Percentiles rank a stretch among this genome's conserved stretches.
phyloP scores from a whole-genome alignment of 192 early-diverging fungal genomes.

The Chytriomyces hyalinus region DNA sequence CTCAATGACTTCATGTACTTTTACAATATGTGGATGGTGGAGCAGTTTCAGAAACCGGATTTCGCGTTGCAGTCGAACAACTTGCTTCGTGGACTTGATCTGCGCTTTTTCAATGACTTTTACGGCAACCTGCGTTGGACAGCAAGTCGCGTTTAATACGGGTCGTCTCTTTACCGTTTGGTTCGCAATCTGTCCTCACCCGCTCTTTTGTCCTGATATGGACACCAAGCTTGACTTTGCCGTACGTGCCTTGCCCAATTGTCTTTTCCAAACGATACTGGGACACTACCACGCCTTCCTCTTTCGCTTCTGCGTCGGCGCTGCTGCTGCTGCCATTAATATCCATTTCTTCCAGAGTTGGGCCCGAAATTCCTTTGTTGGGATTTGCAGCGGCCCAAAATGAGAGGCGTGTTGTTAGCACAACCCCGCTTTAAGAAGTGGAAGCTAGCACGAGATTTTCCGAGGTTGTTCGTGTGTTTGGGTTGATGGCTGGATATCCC shows the following conservation, averaged over 20 bases:
- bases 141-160: too few species aligned
- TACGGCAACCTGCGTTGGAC: conserved; percentile 42
- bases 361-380: too few species aligned
- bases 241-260: conserved; percentile 64
- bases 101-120: conserved; percentile 54
- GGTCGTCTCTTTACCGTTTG: too few species aligned
- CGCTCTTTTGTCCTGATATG: conserved; percentile 48
- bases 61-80: conserved; percentile 73
- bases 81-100: conserved; percentile 63
- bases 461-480: too few species aligned
- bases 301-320: not conserved
- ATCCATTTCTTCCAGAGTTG: too few species aligned
- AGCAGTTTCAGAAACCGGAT: conserved; percentile 84
- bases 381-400: too few species aligned
- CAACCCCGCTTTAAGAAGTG: too few species aligned
- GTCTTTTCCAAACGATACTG: conserved; percentile 51
- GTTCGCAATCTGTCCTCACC: conserved; percentile 4
- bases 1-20: conserved; percentile 82
- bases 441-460: too few species aligned
- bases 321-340: too few species aligned
- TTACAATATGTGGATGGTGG: conserved; percentile 88
- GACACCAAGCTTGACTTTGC: conserved; percentile 57
- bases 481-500: too few species aligned
- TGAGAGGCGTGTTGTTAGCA: too few species aligned
- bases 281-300: conserved; percentile 25